A percentile compares a stretch with the other conserved stretches of the same genome.
Evolutionary conservation across 1,284 basidiomycete species (phyloP).

Genomic region (Gomphus bonarii): DNA sequence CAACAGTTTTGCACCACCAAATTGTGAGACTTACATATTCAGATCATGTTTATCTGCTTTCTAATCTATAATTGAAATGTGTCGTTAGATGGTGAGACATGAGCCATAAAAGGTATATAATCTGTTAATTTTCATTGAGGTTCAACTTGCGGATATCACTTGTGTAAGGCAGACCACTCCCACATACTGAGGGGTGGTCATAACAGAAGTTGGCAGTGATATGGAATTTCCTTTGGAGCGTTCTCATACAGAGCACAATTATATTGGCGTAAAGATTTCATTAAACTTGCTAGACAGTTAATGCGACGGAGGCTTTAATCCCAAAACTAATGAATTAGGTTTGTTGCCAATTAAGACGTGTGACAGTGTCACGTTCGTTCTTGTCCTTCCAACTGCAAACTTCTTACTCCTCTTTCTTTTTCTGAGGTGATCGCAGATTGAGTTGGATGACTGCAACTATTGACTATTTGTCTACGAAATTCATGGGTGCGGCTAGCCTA

Average conservation of each 20-base stretch:
- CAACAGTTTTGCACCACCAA: neutral
- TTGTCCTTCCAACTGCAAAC: neutral
- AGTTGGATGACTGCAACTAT: neutral
- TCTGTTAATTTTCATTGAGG: neutral
- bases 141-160: neutral
- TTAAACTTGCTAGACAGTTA: too few relatives aligned
- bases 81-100: neutral
- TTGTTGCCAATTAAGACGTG: neutral
- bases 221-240: too few relatives aligned
- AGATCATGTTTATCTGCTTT: neutral
- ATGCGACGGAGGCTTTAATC: too few relatives aligned
- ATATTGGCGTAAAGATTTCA: too few relatives aligned
- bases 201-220: too few relatives aligned
- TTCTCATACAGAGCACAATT: too few relatives aligned
- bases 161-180: neutral
- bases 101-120: neutral
- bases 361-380: neutral
- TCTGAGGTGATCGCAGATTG: neutral
- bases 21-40: neutral
- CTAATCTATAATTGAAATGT: neutral
- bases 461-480: neutral
- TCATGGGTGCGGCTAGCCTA: neutral
- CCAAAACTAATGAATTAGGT: too few relatives aligned
- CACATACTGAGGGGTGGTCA: too few relatives aligned
- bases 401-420: neutral